Evolutionary conservation across 1,284 basidiomycete genomes (phyloP).

Genomic region (Peniophora sp.): DNA sequence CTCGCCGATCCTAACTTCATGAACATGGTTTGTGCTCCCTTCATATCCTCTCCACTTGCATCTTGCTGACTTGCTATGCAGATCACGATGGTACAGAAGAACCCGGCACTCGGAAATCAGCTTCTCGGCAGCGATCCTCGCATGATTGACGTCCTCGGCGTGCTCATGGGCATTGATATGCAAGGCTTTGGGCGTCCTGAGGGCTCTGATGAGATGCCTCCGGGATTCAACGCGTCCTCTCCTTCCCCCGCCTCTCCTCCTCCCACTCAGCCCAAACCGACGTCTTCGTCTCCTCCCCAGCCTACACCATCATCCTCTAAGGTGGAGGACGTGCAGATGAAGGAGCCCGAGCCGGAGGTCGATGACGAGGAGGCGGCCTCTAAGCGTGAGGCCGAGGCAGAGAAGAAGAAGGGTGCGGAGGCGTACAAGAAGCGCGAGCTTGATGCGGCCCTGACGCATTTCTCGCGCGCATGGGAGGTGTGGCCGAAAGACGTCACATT

Average conservation of each 20-base stretch:
- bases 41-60: background rate
- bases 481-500: constrained; percentile 94
- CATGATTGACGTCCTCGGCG: constrained; percentile 92
- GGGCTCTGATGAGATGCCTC: constrained; percentile 76
- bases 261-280: constrained; percentile 27
- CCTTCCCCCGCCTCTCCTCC: constrained; percentile 25
- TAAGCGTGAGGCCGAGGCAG: constrained; percentile 69
- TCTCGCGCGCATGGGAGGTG: constrained; percentile 86
- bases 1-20: constrained; percentile 80
- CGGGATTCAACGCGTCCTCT: constrained; percentile 33
- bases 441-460: constrained; percentile 64
- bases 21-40: constrained; percentile 38
- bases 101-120: constrained; percentile 49
- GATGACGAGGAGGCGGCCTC: constrained; percentile 57
- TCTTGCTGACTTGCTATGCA: constrained; percentile 16
- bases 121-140: constrained; percentile 70
- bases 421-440: constrained; percentile 86
- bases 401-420: constrained; percentile 74
- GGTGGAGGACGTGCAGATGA: constrained; percentile 33
- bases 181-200: constrained; percentile 82
- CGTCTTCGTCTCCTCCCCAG: constrained; percentile 25
- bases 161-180: constrained; percentile 90
- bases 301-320: constrained; percentile 34
- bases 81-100: constrained; percentile 56
- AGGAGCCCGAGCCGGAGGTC: constrained; percentile 59